Evolutionary conservation across 257 asterid species (phyloP).

Genomic region (Oldenlandia corymbosa): DNA sequence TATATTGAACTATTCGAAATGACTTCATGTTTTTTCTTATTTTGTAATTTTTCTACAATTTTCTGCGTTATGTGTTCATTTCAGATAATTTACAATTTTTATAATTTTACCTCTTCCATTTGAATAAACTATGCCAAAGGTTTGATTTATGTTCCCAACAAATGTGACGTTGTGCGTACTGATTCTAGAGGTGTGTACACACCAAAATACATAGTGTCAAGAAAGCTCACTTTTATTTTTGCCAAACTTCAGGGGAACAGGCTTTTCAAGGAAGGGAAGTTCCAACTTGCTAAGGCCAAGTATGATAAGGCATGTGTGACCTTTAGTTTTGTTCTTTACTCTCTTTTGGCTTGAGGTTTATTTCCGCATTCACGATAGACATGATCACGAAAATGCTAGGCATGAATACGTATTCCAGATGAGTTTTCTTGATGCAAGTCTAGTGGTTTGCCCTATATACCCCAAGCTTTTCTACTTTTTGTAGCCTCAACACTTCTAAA

Average conservation of each 20-base stretch:
- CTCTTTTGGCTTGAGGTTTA: background rate
- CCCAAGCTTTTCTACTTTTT: background rate
- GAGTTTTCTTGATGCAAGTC: background rate
- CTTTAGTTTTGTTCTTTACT: conserved; percentile 13
- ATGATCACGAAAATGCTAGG: too few relatives aligned
- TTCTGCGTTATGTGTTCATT: too few relatives aligned
- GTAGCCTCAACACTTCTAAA: background rate
- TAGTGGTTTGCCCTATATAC: background rate
- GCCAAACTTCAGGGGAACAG: conserved; percentile 84
- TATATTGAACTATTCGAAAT: too few relatives aligned
- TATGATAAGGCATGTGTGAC: conserved; percentile 69
- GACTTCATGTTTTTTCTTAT: background rate
- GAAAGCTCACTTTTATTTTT: conserved; percentile 11
- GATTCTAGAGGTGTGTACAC: background rate
- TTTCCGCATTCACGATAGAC: conserved; percentile 2
- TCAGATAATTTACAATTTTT: too few relatives aligned
- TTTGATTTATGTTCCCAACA: background rate
- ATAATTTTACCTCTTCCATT: background rate
- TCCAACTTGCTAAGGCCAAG: conserved; percentile 92
- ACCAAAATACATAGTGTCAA: background rate
- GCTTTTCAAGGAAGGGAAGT: conserved; percentile 92
- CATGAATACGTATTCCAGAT: background rate
- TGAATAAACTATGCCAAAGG: background rate
- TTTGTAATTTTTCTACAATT: background rate
- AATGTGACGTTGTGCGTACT: background rate